These are phyloP conservation scores for Apium graveolens DNA, from an alignment of 129 eudicot genomes.

Conservation along the genomic window DNA sequence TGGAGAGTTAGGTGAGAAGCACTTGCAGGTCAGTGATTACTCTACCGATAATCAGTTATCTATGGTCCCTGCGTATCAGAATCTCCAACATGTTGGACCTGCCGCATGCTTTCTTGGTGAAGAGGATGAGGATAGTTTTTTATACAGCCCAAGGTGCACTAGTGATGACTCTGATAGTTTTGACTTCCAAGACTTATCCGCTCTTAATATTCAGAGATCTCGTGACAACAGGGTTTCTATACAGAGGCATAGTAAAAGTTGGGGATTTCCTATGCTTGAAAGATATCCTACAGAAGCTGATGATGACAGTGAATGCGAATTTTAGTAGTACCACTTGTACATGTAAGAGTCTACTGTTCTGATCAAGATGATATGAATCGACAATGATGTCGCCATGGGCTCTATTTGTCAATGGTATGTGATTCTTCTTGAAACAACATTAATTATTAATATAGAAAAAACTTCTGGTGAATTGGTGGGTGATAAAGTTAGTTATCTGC, in stretches of 20 bases:
- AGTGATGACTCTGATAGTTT: constrained; percentile 12
- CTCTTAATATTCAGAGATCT: constrained; percentile 17
- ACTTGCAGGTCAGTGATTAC: constrained; percentile 14
- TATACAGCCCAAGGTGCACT: constrained; percentile 11
- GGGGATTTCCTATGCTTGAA: constrained; percentile 15
- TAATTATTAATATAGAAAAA: background rate
- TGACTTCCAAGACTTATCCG: constrained; percentile 13
- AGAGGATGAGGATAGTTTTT: constrained; percentile 25
- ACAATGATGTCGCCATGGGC: background rate
- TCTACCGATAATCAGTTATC: constrained; percentile 19
- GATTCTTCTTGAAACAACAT: background rate
- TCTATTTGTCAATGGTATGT: background rate
- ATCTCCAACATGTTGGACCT: constrained; percentile 17
- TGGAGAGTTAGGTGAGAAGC: constrained; percentile 13
- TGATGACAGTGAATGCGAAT: constrained; percentile 12
- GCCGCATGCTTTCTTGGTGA: constrained; percentile 13
- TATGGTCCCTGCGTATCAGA: constrained; percentile 13
- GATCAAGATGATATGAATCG: background rate
- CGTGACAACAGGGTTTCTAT: constrained; percentile 24
- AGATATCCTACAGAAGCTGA: constrained; percentile 9
- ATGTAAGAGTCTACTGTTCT: background rate
- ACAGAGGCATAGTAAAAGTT: constrained; percentile 31
- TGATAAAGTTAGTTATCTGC: background rate
- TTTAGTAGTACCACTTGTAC: background rate
- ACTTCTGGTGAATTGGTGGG: background rate